Conservation (phyloP, 2,329 filamentous ascomycete genomes). For the Beauveria brongniartii region DNA sequence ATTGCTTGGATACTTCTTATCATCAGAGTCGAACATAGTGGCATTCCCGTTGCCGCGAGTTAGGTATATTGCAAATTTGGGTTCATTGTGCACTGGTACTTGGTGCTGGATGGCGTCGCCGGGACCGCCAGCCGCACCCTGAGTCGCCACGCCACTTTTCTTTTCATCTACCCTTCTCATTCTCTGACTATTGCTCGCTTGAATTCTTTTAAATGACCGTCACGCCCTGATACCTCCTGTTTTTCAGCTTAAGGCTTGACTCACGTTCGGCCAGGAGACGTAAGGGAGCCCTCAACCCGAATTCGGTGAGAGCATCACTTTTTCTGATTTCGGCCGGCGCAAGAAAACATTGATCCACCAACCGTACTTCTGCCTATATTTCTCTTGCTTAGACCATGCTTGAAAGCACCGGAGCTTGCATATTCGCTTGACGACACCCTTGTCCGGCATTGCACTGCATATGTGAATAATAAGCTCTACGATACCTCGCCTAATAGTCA, state of each 20-base stretch:
- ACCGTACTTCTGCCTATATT: not conserved
- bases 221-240: not conserved
- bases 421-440: not conserved
- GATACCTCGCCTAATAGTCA: not conserved
- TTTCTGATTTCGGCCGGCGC: not conserved
- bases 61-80: not conserved
- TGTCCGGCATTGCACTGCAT: not conserved
- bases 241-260: not conserved
- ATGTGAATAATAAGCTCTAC: not conserved
- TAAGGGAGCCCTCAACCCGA: not conserved
- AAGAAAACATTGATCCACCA: not conserved
- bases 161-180: not conserved
- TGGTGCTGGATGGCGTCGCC: too few relatives aligned
- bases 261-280: not conserved
- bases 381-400: not conserved
- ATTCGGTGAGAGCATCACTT: not conserved
- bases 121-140: not conserved
- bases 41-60: not conserved
- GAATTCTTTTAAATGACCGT: not conserved
- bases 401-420: constrained; percentile 1
- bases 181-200: not conserved
- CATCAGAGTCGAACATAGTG: too few relatives aligned
- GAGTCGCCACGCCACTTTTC: not conserved
- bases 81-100: not conserved
- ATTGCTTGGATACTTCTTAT: too few relatives aligned